A percentile compares a stretch with the other conserved stretches of the same genome.
Evolutionary conservation across 2,329 filamentous ascomycete species (phyloP).

Genomic region (Sporothrix brasiliensis): DNA sequence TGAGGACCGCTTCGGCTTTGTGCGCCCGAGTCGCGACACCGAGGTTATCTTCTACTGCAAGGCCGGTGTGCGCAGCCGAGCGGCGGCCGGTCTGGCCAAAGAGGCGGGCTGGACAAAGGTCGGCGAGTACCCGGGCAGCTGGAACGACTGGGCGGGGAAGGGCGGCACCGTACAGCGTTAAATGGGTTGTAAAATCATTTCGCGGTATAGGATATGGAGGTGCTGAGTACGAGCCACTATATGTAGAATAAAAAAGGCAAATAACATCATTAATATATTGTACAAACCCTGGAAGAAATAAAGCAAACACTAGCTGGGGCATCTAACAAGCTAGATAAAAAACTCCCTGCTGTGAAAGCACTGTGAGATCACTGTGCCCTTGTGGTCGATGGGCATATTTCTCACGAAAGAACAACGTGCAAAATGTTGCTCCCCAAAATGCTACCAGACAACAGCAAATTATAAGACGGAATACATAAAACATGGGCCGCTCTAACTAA

Average conservation of each 20-base stretch:
- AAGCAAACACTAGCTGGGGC: not conserved
- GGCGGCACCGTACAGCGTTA: constrained; percentile 63
- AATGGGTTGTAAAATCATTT: not conserved
- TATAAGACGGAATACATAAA: not conserved
- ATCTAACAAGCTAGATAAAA: constrained; percentile 1
- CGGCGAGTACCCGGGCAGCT: constrained; percentile 74
- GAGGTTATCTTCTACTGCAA: constrained; percentile 89
- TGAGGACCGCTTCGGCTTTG: constrained; percentile 76
- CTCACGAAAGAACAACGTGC: not conserved
- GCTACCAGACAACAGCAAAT: not conserved
- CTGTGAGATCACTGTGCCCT: not conserved
- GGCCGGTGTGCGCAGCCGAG: constrained; percentile 78
- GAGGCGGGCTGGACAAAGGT: constrained; percentile 74
- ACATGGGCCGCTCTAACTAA: not conserved
- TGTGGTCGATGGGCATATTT: not conserved
- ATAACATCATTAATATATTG: constrained; percentile 17
- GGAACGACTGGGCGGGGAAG: constrained; percentile 78
- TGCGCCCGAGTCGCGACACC: constrained; percentile 60
- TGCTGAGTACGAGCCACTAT: not conserved
- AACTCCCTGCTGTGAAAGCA: not conserved
- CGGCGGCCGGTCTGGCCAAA: constrained; percentile 75
- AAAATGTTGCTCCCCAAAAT: not conserved
- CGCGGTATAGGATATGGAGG: not conserved
- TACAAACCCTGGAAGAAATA: not conserved
- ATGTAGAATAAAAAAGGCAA: not conserved